These are phyloP conservation scores for Diutina neorugosa DNA, from an alignment of 1,139 yeast species.

Conservation along the genomic window DNA sequence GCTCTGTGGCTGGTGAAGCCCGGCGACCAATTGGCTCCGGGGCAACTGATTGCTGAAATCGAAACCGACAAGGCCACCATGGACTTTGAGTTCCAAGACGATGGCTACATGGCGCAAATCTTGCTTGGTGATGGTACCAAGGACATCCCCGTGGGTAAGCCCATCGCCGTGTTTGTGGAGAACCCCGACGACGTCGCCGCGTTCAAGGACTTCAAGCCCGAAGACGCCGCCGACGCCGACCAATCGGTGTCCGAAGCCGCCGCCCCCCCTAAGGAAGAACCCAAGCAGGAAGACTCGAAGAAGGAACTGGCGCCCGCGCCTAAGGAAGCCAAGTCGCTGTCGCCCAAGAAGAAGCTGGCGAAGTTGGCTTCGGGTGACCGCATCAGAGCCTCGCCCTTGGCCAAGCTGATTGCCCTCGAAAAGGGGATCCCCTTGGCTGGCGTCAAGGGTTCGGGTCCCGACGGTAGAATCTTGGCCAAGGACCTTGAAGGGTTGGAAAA, in stretches of 20 bases:
- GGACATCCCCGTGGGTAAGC: conserved; percentile 87
- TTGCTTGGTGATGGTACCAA: conserved; percentile 77
- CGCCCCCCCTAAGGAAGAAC: conserved; percentile 15
- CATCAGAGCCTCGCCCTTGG: conserved; percentile 90
- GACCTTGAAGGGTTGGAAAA: conserved; percentile 60
- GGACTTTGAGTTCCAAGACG: conserved; percentile 99
- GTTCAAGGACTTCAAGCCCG: conserved; percentile 72
- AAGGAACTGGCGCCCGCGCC: conserved; percentile 13
- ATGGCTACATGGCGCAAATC: conserved; percentile 88
- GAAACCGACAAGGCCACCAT: conserved; percentile 98
- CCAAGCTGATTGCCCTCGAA: conserved; percentile 87
- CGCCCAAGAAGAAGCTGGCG: conserved; percentile 14
- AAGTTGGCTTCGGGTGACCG: conserved; percentile 31
- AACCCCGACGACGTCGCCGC: conserved; percentile 77
- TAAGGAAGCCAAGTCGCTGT: conserved; percentile 9
- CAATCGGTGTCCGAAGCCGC: conserved; percentile 10
- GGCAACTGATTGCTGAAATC: conserved; percentile 91
- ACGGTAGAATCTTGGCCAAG: conserved; percentile 83
- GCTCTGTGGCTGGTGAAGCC: conserved; percentile 81
- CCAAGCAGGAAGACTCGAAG: conserved; percentile 8
- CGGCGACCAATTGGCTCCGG: conserved; percentile 81
- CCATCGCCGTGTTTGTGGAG: conserved; percentile 95
- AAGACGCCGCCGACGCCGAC: conserved; percentile 57
- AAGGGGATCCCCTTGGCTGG: conserved; percentile 80
- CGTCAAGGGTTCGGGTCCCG: conserved; percentile 87